Conservation (phyloP, 805 yeast genomes). For the Kazachstania kunashirensis region DNA sequence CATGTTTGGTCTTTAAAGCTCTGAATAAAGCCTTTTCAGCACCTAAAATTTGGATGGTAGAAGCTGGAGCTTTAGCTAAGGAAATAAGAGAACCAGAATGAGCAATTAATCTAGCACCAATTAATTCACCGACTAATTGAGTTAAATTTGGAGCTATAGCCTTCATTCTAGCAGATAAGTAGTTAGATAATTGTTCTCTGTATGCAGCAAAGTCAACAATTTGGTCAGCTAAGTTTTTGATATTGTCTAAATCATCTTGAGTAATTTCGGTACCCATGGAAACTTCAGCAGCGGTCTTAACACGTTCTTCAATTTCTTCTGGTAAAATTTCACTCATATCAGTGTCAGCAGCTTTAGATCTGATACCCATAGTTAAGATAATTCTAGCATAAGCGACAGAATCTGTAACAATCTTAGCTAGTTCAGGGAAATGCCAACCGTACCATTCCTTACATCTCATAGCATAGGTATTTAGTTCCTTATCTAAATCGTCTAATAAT, state of each 20-base stretch:
- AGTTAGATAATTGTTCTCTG: conserved; percentile 91
- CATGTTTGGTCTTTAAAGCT: conserved; percentile 96
- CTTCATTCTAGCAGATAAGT: conserved; percentile 89
- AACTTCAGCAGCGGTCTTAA: conserved; percentile 90
- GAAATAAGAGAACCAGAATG: conserved; percentile 94
- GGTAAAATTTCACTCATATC: conserved; percentile 87
- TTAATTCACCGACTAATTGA: conserved; percentile 91
- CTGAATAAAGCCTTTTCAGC: conserved; percentile 98
- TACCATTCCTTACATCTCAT: conserved; percentile 99
- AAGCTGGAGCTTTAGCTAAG: conserved; percentile 96
- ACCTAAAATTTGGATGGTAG: conserved; percentile 95
- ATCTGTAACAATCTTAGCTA: conserved; percentile 93
- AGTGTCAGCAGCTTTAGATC: conserved; percentile 83
- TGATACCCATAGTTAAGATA: conserved; percentile 84
- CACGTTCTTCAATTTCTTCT: conserved; percentile 85
- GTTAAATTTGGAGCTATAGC: conserved; percentile 98
- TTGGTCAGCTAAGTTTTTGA: conserved; percentile 86
- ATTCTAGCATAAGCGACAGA: conserved; percentile 94
- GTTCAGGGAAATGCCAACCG: conserved; percentile 99
- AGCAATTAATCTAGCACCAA: conserved; percentile 96
- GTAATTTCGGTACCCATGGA: conserved; percentile 99
- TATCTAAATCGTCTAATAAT: conserved; percentile 89
- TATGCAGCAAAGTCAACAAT: conserved; percentile 92
- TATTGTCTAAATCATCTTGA: conserved; percentile 77
- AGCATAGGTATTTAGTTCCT: conserved; percentile 94